phyloP scores from a whole-genome alignment of 2,329 filamentous ascomycete species.

The Colletotrichum sojae region DNA sequence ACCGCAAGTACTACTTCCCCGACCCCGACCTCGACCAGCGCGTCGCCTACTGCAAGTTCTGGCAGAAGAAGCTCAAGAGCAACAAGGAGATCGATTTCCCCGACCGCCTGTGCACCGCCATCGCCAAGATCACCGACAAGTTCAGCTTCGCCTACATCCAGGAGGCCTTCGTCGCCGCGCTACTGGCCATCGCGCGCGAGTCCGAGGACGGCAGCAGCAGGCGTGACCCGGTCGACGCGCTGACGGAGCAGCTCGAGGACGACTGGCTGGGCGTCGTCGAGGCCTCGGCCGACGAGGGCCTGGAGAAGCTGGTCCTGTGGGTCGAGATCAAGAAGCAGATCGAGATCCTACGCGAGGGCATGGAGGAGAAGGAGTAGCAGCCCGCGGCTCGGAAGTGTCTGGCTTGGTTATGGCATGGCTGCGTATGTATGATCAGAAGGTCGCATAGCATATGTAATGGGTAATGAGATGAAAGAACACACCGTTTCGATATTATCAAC shows the following conservation, averaged over 20 bases:
- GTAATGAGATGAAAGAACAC: background rate
- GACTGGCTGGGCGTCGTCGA: constrained; percentile 54
- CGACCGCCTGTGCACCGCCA: constrained; percentile 67
- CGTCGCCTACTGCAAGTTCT: constrained; percentile 73
- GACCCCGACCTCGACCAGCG: constrained; percentile 69
- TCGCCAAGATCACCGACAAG: constrained; percentile 73
- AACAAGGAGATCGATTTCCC: constrained; percentile 74
- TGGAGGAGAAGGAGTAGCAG: constrained; percentile 56
- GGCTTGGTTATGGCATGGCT: background rate
- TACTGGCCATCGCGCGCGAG: constrained; percentile 69
- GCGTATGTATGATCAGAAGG: background rate
- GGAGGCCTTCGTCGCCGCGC: constrained; percentile 75
- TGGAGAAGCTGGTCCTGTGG: constrained; percentile 70
- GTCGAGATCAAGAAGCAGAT: constrained; percentile 75
- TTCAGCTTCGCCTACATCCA: constrained; percentile 81
- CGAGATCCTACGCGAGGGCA: constrained; percentile 70
- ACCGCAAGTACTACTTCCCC: constrained; percentile 76
- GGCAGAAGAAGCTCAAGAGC: constrained; percentile 69
- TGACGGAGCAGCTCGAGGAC: constrained; percentile 51
- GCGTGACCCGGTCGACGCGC: constrained; percentile 46
- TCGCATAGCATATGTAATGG: background rate
- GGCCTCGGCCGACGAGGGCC: constrained; percentile 48
- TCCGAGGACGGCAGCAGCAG: constrained; percentile 24
- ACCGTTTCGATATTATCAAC: background rate
- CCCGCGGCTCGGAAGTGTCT: too few species aligned